phyloP scores from a whole-genome alignment of 768 basidiomycete genomes.

The Lactarius tabidus region DNA sequence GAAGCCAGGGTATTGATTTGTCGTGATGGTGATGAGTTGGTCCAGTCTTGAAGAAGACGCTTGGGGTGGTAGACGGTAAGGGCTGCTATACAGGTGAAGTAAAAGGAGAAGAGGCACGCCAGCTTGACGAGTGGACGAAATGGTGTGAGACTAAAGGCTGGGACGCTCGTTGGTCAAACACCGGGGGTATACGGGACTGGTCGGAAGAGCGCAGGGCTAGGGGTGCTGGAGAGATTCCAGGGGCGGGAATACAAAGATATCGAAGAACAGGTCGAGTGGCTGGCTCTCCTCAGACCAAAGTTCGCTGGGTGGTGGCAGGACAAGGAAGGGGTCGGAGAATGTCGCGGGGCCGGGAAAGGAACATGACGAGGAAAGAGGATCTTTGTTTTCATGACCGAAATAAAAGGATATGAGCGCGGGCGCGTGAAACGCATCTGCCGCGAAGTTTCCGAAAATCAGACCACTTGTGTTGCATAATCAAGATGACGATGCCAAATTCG shows the following conservation, averaged over 20 bases:
- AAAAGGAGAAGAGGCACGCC: slow-evolving; percentile 23
- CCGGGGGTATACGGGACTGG: not conserved
- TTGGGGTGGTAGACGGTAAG: slow-evolving; percentile 19
- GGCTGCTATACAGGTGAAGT: slow-evolving; percentile 18
- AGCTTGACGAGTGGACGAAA: slow-evolving; percentile 17
- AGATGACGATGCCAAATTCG: not conserved
- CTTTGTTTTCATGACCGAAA: not conserved
- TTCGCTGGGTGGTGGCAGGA: not conserved
- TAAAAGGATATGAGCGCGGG: slow-evolving; percentile 6
- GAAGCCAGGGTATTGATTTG: slow-evolving; percentile 14
- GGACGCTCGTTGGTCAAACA: not conserved
- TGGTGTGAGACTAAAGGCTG: not conserved
- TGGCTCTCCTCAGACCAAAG: not conserved
- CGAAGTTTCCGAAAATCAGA: slow-evolving; percentile 15
- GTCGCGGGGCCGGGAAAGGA: not conserved
- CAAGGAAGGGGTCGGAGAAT: not conserved
- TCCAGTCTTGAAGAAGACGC: not conserved
- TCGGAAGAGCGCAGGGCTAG: not conserved
- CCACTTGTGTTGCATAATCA: slow-evolving; percentile 3
- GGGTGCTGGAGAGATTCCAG: not conserved
- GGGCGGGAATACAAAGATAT: not conserved
- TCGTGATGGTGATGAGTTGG: slow-evolving; percentile 6
- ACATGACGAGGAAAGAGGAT: slow-evolving; percentile 5
- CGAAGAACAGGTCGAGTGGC: not conserved
- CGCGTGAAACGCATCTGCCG: not conserved